Conservation (phyloP, 2,329 filamentous ascomycete genomes). For the Ophiostoma fasciatum region DNA sequence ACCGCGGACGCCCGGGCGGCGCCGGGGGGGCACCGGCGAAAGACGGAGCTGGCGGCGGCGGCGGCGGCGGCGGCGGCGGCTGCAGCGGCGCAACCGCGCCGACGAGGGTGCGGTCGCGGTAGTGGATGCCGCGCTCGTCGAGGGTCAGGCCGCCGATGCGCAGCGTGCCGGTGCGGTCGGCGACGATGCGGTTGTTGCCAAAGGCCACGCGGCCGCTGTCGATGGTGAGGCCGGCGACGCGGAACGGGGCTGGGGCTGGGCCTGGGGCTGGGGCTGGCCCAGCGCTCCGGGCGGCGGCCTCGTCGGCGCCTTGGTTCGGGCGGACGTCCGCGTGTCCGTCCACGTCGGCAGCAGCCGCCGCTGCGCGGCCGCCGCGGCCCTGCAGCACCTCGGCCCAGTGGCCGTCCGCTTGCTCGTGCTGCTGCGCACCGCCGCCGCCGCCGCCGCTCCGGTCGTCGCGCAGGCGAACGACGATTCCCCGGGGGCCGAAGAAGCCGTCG, state of each 20-base stretch:
- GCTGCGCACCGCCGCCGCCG: no score
- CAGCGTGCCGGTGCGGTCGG: slow-evolving; percentile 29
- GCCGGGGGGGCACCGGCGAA: background rate
- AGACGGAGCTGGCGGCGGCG: background rate
- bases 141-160: slow-evolving; percentile 29
- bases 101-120: slow-evolving; percentile 15
- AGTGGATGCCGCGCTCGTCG: slow-evolving; percentile 19
- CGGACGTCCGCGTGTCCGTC: no score
- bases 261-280: slow-evolving; percentile 4
- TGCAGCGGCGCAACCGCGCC: slow-evolving; percentile 1
- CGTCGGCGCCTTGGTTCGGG: no score
- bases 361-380: no score
- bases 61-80: background rate
- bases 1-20: background rate
- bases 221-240: slow-evolving; percentile 25
- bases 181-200: slow-evolving; percentile 27
- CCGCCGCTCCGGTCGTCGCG: slow-evolving; percentile 14
- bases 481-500: slow-evolving; percentile 36
- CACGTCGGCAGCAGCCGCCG: no score
- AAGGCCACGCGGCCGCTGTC: slow-evolving; percentile 28
- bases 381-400: no score
- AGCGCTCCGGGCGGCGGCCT: no score
- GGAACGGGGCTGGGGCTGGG: slow-evolving; percentile 15
- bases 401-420: no score
- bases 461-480: slow-evolving; percentile 29